A percentile compares a stretch with the other conserved stretches of the same genome.
These are phyloP conservation scores for Phytophthora tentaculata DNA, from an alignment of 352 stramenopile genomes.

Conservation along the genomic window DNA sequence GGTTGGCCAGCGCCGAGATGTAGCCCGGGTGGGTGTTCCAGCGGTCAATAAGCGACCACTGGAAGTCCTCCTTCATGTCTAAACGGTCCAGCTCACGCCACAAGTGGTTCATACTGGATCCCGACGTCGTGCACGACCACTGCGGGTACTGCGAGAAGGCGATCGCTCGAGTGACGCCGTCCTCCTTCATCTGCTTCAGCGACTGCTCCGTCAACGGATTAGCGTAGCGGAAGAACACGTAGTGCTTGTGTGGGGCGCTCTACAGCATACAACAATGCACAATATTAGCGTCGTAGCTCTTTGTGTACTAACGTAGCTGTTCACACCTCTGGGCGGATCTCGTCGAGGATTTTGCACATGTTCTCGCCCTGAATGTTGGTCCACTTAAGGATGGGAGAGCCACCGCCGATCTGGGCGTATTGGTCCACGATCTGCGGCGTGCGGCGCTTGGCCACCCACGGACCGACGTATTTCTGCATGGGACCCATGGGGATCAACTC, in stretches of 20 bases:
- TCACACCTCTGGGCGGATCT: slow-evolving; percentile 81
- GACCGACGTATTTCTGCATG: slow-evolving; percentile 86
- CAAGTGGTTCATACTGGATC: slow-evolving; percentile 94
- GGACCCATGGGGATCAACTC: slow-evolving; percentile 98
- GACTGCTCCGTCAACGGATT: slow-evolving; percentile 97
- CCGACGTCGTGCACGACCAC: slow-evolving; percentile 98
- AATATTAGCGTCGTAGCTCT: slow-evolving; percentile 14
- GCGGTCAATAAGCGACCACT: slow-evolving; percentile 87
- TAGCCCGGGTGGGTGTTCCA: slow-evolving; percentile 98
- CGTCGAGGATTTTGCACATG: slow-evolving; percentile 90
- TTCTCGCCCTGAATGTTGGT: slow-evolving; percentile 94
- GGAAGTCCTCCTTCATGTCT: slow-evolving; percentile 87
- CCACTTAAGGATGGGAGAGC: slow-evolving; percentile 98
- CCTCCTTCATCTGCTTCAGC: slow-evolving; percentile 94
- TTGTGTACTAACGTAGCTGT: slow-evolving; percentile 2
- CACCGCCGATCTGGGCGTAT: slow-evolving; percentile 97
- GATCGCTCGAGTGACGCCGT: slow-evolving; percentile 96
- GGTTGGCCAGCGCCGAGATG: slow-evolving; percentile 91
- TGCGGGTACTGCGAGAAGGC: slow-evolving; percentile 98
- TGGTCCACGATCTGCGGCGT: slow-evolving; percentile 95
- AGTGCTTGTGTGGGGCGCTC: slow-evolving; percentile 92
- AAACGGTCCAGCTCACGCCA: slow-evolving; percentile 86
- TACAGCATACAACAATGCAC: slow-evolving; percentile 39
- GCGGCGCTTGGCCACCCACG: slow-evolving; percentile 80
- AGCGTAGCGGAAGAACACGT: slow-evolving; percentile 99